These are phyloP conservation scores for Sphagnurus paluster DNA, from an alignment of 1,284 basidiomycete species.

Conservation along the genomic window DNA sequence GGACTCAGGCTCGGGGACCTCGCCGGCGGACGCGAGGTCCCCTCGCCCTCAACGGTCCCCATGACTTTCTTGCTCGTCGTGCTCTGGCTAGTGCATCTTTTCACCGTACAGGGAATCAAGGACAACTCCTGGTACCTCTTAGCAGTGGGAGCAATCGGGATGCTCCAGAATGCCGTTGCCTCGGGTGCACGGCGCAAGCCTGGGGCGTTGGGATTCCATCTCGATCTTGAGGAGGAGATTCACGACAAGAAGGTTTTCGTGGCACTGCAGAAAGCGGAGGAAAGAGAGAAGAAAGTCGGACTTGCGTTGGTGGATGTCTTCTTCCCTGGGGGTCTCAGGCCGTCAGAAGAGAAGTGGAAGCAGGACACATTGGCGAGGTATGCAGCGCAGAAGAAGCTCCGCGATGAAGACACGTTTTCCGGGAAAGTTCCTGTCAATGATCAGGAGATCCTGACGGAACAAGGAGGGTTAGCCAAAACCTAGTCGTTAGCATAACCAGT, in stretches of 20 bases:
- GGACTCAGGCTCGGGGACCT: slow-evolving; percentile 31
- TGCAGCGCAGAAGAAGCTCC: not conserved
- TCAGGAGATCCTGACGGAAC: too few relatives aligned
- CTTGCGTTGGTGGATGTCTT: not conserved
- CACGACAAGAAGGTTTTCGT: slow-evolving; percentile 1
- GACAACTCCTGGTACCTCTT: slow-evolving; percentile 6
- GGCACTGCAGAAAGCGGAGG: not conserved
- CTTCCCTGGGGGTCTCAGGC: slow-evolving; percentile 4
- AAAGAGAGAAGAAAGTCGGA: not conserved
- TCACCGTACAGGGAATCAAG: slow-evolving; percentile 1
- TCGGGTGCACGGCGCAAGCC: slow-evolving; percentile 2
- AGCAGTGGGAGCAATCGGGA: slow-evolving; percentile 1
- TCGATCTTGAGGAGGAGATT: not conserved
- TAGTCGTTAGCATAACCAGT: too few relatives aligned
- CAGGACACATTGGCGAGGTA: not conserved
- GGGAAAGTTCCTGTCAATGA: too few relatives aligned
- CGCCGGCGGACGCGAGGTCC: slow-evolving; percentile 15
- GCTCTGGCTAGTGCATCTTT: slow-evolving; percentile 4
- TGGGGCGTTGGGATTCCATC: slow-evolving; percentile 4
- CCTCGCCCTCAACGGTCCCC: not conserved
- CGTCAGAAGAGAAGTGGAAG: slow-evolving; percentile 1
- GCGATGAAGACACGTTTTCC: too few relatives aligned
- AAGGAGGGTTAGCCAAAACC: too few relatives aligned
- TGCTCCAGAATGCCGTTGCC: slow-evolving; percentile 9
- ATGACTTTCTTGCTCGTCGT: not conserved